Evolutionary conservation across 1,139 yeast species (phyloP), one percentile per base, ranked within the genome.

Genomic region (Hansenula sp.): DNA sequence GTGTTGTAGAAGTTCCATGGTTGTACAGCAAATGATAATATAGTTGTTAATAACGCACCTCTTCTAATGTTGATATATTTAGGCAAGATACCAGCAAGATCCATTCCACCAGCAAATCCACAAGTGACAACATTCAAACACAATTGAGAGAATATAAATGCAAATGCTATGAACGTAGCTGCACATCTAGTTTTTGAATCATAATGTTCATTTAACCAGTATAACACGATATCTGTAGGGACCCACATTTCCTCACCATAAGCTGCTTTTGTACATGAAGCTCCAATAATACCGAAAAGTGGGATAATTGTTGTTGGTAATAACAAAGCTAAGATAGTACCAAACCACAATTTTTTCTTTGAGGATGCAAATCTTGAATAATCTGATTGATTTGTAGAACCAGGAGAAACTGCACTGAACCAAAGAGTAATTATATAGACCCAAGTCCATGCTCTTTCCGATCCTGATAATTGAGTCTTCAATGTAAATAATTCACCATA

Each of bases 31-130:
- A 72, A 64, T 20, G 72, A 65, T 28, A 72, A 46, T 3, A 65
- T 42, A 2, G 76, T 73, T 32, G 71, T 62, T 16, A 71, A 45
- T 8, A 69, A 44, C 11, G 77, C 71, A 49, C 80, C 80, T 46
- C 82, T 63, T 45, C 64, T 62, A 45, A 76, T 73, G 44, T 73
- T 72, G 51, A 77, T 63, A 53, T 71, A 75, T 44, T 61, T 66
- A 27, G 79, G 79, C 34, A 66, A 57, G 24, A 73, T 48, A 38
- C 77, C 75, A 8, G 76, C 64, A 39, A 73, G 53, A 55, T 74
- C 79, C 64, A 72, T 72, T 36, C 79, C 79, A 43, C 73, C 73
- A 7, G 79, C 72, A 42, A 73, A 64, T 19, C 75, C 77, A 53
- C 75, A 71, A 42, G 72, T 75, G 38, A 73, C 66, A 22, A 69